phyloP scores from a whole-genome alignment of 306 rosid genomes.

The Quercus mongolica region DNA sequence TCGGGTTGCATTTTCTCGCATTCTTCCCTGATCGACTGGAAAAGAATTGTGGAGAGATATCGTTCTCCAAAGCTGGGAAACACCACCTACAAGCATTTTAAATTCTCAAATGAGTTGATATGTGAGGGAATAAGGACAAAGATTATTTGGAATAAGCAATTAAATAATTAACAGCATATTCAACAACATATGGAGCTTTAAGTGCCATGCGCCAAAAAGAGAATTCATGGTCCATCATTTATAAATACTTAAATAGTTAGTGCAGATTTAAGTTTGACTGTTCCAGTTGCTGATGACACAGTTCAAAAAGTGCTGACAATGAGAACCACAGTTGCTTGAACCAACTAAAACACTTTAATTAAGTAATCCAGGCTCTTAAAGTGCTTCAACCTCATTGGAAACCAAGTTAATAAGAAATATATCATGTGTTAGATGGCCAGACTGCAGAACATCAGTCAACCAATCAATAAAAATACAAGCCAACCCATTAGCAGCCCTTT shows the following conservation, averaged over 20 bases:
- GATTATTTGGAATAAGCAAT: neutral
- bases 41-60: constrained; percentile 73
- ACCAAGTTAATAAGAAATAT: neutral
- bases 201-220: neutral
- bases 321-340: neutral
- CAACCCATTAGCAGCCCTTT: neutral
- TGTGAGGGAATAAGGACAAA: neutral
- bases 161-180: neutral
- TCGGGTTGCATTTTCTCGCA: constrained; percentile 91
- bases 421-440: neutral
- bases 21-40: constrained; percentile 91
- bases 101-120: neutral
- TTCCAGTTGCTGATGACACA: neutral
- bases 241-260: neutral
- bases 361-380: neutral
- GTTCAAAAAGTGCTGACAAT: neutral
- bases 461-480: neutral
- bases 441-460: neutral
- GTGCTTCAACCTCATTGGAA: neutral
- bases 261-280: neutral
- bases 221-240: neutral
- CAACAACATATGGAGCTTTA: neutral
- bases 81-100: constrained; percentile 57
- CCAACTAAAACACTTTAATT: neutral
- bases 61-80: constrained; percentile 93